phyloP scores from a whole-genome alignment of 2,329 filamentous ascomycete genomes.

The Venturia nashicola region DNA sequence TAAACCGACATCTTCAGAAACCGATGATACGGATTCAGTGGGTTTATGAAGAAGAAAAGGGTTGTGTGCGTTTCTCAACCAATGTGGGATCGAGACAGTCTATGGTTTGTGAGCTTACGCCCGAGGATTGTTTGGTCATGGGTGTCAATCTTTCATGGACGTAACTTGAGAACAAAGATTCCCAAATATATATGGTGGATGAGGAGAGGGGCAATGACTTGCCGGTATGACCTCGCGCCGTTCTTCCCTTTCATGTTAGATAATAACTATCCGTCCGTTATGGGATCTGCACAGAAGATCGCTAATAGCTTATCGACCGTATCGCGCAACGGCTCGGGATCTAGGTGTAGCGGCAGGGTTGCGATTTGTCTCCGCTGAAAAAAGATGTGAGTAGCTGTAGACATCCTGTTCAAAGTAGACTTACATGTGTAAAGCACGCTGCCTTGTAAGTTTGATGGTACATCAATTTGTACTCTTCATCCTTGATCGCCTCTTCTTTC shows the following conservation, averaged over 20 bases:
- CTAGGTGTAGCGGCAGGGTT: constrained; percentile 23
- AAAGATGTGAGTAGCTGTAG: constrained; percentile 3
- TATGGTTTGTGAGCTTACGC: too few relatives aligned
- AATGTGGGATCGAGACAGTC: too few relatives aligned
- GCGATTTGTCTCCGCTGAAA: constrained; percentile 26
- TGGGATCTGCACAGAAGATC: constrained; percentile 34
- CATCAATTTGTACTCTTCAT: constrained; percentile 40
- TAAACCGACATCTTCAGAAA: too few relatives aligned
- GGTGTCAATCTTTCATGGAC: too few relatives aligned
- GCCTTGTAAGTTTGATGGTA: constrained; percentile 41
- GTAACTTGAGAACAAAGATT: too few relatives aligned
- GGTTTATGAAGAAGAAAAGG: too few relatives aligned
- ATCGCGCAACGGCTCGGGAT: constrained; percentile 32
- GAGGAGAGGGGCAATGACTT: not conserved
- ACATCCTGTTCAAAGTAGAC: not conserved
- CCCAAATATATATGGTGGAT: too few relatives aligned
- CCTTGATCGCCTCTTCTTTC: constrained; percentile 23
- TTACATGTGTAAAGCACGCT: constrained; percentile 33
- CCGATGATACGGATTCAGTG: too few relatives aligned
- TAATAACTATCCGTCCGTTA: constrained; percentile 12
- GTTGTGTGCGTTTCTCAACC: too few relatives aligned
- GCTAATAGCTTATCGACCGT: constrained; percentile 34
- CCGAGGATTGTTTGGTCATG: too few relatives aligned
- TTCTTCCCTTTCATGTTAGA: not conserved
- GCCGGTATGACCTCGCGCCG: not conserved